A percentile compares a stretch with the other conserved stretches of the same genome.
phyloP scores from a whole-genome alignment of 179 eudicot genomes.

The Pouteria campechiana region DNA sequence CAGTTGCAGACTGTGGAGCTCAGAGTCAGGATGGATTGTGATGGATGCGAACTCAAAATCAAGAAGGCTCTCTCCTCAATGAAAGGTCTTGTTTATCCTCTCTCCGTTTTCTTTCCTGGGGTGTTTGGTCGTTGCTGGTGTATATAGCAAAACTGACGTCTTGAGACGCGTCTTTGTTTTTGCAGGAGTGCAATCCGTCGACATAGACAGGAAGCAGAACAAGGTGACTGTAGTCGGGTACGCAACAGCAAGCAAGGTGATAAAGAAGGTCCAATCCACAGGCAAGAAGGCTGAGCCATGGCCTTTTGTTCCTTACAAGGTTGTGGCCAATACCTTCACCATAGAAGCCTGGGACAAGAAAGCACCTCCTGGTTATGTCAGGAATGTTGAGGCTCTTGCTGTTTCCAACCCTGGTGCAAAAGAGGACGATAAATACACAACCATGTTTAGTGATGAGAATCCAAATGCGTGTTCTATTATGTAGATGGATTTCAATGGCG shows the following conservation, averaged over 20 bases:
- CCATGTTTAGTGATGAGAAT: slow-evolving; percentile 47
- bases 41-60: slow-evolving; percentile 85
- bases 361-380: slow-evolving; percentile 73
- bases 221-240: slow-evolving; percentile 66
- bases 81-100: slow-evolving; percentile 23
- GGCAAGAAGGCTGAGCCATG: slow-evolving; percentile 74
- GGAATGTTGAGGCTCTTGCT: slow-evolving; percentile 39
- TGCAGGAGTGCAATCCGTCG: slow-evolving; percentile 67
- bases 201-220: slow-evolving; percentile 64
- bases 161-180: background rate
- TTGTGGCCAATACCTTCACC: slow-evolving; percentile 58
- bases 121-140: no score
- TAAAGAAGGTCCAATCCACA: slow-evolving; percentile 57
- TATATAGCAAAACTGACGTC: background rate
- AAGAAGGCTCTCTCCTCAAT: slow-evolving; percentile 59
- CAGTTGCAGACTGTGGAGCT: slow-evolving; percentile 71
- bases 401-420: slow-evolving; percentile 12
- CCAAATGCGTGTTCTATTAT: slow-evolving; percentile 43
- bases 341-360: slow-evolving; percentile 53
- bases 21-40: slow-evolving; percentile 86
- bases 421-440: slow-evolving; percentile 29
- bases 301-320: slow-evolving; percentile 71
- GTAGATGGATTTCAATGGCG: no score
- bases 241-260: slow-evolving; percentile 47
- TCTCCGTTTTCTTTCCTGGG: background rate